Conservation (phyloP, 139 green algal genomes). For the Haematococcus lacustris region DNA sequence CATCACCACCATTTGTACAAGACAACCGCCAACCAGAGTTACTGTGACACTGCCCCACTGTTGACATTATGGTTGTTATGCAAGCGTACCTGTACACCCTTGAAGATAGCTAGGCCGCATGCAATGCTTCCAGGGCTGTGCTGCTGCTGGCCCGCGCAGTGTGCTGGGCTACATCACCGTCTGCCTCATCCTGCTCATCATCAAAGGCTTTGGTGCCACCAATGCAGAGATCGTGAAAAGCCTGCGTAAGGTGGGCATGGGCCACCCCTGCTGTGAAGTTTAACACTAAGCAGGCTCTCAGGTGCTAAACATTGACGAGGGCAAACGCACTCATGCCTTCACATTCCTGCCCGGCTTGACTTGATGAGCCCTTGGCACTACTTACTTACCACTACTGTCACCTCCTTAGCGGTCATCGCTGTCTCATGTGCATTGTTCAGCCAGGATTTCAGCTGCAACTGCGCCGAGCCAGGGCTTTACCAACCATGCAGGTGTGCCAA, state of each 20-base stretch:
- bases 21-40: too few relatives aligned
- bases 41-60: too few relatives aligned
- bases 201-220: conserved; percentile 57
- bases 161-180: conserved; percentile 56
- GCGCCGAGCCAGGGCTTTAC: not conserved
- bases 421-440: not conserved
- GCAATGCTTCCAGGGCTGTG: too few relatives aligned
- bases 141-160: conserved; percentile 2
- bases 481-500: conserved; percentile 24
- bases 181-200: conserved; percentile 51
- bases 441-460: not conserved
- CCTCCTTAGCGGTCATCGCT: not conserved
- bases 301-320: too few relatives aligned
- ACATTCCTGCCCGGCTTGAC: not conserved
- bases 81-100: too few relatives aligned
- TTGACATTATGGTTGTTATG: too few relatives aligned
- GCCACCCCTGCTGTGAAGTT: not conserved
- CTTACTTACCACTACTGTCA: not conserved
- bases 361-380: not conserved
- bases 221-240: conserved; percentile 60
- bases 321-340: not conserved
- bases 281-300: not conserved
- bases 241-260: conserved; percentile 38
- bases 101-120: too few relatives aligned
- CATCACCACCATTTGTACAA: not conserved